A percentile compares a stretch with the other conserved stretches of the same genome.
Conservation (phyloP, 2,329 filamentous ascomycete species). For the Calonectria pseudoturangicola region DNA sequence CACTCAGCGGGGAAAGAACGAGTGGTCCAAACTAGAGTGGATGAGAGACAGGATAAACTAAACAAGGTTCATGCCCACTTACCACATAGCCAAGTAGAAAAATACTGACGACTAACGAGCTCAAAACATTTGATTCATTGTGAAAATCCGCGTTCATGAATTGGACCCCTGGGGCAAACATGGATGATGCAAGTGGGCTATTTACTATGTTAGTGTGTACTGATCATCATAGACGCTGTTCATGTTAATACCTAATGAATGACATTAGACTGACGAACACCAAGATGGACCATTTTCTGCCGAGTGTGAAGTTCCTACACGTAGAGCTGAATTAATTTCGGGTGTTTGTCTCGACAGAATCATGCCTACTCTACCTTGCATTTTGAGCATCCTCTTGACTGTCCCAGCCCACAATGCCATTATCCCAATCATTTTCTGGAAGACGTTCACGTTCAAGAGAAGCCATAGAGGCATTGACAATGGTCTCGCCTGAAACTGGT, state of each 20-base stretch:
- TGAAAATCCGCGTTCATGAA: not conserved
- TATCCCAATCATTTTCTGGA: not conserved
- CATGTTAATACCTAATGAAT: not conserved
- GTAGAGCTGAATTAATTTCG: not conserved
- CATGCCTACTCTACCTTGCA: not conserved
- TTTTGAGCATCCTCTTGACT: not conserved
- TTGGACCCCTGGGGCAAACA: not conserved
- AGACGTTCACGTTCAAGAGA: not conserved
- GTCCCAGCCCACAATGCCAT: not conserved
- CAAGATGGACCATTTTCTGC: not conserved
- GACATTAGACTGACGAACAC: not conserved
- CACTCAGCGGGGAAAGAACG: conserved; percentile 68
- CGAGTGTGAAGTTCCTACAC: not conserved
- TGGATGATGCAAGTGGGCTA: not conserved
- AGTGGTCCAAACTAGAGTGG: conserved; percentile 63
- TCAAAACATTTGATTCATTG: not conserved
- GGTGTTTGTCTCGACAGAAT: no score
- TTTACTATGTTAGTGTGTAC: not conserved
- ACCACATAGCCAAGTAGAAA: not conserved
- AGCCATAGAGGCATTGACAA: not conserved
- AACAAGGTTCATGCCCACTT: not conserved
- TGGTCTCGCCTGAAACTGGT: not conserved
- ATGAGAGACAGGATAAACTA: not conserved
- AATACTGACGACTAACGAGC: not conserved
- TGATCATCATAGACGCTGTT: not conserved